A percentile compares a stretch with the other conserved stretches of the same genome.
phyloP scores from a whole-genome alignment of 2,329 filamentous ascomycete species.

The Chalara sp. region DNA sequence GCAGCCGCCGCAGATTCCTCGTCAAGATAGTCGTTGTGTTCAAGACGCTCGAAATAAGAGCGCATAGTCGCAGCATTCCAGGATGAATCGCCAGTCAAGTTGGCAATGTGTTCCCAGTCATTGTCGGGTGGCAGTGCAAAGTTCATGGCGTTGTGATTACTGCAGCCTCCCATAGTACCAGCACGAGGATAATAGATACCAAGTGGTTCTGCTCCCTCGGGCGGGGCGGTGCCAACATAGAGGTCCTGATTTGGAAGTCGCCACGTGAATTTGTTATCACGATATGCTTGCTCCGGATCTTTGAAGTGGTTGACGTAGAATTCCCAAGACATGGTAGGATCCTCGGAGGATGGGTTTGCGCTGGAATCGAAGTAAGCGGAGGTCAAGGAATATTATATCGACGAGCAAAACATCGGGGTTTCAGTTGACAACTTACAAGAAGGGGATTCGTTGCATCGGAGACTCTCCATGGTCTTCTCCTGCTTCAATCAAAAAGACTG shows the following conservation, averaged over 20 bases:
- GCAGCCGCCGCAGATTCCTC: not conserved
- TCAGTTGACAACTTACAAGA: too few species aligned
- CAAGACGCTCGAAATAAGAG: slow-evolving; percentile 14
- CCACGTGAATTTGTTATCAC: slow-evolving; percentile 26
- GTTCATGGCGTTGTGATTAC: slow-evolving; percentile 19
- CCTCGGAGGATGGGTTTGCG: too few species aligned
- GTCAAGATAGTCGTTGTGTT: slow-evolving; percentile 10
- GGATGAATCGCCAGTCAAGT: slow-evolving; percentile 17
- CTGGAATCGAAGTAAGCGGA: too few species aligned
- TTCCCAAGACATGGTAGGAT: slow-evolving; percentile 42
- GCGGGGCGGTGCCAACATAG: slow-evolving; percentile 21
- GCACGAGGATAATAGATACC: slow-evolving; percentile 26
- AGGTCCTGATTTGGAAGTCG: slow-evolving; percentile 17
- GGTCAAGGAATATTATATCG: too few species aligned
- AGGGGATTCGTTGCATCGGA: too few species aligned
- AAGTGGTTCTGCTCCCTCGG: slow-evolving; percentile 15
- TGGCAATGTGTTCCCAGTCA: slow-evolving; percentile 17
- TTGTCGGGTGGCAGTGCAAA: slow-evolving; percentile 13
- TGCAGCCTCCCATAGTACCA: slow-evolving; percentile 26
- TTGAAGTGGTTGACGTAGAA: slow-evolving; percentile 27
- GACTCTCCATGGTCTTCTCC: too few species aligned
- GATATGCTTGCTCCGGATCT: slow-evolving; percentile 8
- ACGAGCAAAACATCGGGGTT: too few species aligned
- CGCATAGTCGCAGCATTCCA: slow-evolving; percentile 19
- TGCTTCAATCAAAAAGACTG: too few species aligned